These are phyloP conservation scores for Chrysosporium queenslandicum DNA, from an alignment of 2,329 filamentous ascomycete species.

Conservation along the genomic window DNA sequence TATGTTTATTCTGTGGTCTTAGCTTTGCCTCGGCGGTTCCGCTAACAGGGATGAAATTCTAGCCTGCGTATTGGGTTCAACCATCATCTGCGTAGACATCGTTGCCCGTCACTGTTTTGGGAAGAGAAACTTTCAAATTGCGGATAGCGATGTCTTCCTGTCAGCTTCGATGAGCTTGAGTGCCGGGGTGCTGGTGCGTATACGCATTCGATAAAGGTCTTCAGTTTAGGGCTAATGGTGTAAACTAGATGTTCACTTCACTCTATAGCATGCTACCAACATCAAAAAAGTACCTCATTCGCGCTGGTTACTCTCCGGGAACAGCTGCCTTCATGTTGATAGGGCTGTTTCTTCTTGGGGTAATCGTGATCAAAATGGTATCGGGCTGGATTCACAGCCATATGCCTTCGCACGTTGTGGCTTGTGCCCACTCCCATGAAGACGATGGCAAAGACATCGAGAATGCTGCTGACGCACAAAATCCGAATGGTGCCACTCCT, in stretches of 20 bases:
- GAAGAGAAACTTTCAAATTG: conserved; percentile 69
- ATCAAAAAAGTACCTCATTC: conserved; percentile 64
- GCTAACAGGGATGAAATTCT: neutral
- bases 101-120: conserved; percentile 63
- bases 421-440: conserved; percentile 40
- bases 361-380: conserved; percentile 38
- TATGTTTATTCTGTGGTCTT: conserved; percentile 26
- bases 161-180: conserved; percentile 82
- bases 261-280: conserved; percentile 89
- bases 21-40: too few relatives aligned
- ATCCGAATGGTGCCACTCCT: neutral
- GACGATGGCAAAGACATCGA: conserved; percentile 29
- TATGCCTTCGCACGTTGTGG: conserved; percentile 43
- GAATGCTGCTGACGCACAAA: conserved; percentile 6
- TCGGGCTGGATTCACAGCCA: conserved; percentile 39
- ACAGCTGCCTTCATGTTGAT: conserved; percentile 47
- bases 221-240: conserved; percentile 10
- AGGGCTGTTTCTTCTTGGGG: conserved; percentile 40
- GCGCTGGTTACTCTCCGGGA: conserved; percentile 57
- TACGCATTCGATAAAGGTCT: too few relatives aligned
- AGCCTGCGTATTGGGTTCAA: conserved; percentile 59
- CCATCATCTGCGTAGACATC: conserved; percentile 78
- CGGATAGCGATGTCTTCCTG: conserved; percentile 80
- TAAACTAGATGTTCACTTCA: conserved; percentile 77
- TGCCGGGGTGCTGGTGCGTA: conserved; percentile 84